Evolutionary conservation across 352 stramenopile genomes (phyloP), one percentile per base, ranked within the genome.

Genomic region (Pythium rhizo-oryzae): DNA sequence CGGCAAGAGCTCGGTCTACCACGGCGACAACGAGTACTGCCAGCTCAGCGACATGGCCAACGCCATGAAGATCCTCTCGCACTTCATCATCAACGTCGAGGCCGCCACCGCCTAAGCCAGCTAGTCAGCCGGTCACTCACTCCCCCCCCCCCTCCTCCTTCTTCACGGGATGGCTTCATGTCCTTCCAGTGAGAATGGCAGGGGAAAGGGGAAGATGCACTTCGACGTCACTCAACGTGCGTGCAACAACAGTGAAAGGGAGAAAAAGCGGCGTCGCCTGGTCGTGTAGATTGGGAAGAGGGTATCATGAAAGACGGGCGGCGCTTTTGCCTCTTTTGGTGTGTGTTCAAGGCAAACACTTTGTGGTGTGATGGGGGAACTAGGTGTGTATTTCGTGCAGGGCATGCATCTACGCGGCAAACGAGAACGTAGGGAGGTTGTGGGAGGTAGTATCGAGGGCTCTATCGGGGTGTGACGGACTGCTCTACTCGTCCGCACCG

Each of bases 11-110:
- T 79, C 85, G 0, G 84, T 93, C 28, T 97, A 98, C 70, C 93
- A 98, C 76, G 93, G 89, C 16, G 92, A 98, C 75, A 97, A 98
- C 71, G 93, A 98, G 73, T 97, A 89, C 76, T 97, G 90, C 59
- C 77, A 69, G 53, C 73, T 98, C 44, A 93, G 72, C 60, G 88
- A 96, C 61, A 97, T 98, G 83, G 78, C 84, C 61, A 77, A 97
- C 59, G 92, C 90, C 15, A 72, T 93, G 24, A 87, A 92, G 77
- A 96, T 98, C 65, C 80, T 97, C 16, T 79, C 90, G 30, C 79
- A 74, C 47, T 93, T 90, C 41, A 89, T 97, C 69, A 72, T 79
- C 62, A 91, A 94, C 55, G 82, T 93, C 35, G 82, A 92, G 21
- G 59, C 68, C 15, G 59, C 74, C 12, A 63, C 55, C 0, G 65